These are phyloP conservation scores for Fusarium sp. DNA, from an alignment of 2,329 filamentous ascomycete species.

Conservation along the genomic window DNA sequence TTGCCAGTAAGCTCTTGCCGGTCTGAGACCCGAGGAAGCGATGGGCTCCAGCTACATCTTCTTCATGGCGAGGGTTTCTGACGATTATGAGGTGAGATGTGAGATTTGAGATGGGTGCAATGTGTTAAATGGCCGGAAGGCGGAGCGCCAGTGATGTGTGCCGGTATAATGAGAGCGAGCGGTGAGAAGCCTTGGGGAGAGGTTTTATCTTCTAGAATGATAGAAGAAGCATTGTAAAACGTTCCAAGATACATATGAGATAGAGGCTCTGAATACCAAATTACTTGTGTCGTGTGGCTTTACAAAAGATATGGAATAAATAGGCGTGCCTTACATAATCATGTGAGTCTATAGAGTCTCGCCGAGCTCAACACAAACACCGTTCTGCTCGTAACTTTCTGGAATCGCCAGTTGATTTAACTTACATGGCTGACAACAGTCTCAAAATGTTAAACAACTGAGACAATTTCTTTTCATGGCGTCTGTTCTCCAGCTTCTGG, in stretches of 20 bases:
- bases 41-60: too few species aligned
- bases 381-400: background rate
- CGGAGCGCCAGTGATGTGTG: background rate
- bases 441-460: too few species aligned
- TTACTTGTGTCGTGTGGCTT: rapidly evolving
- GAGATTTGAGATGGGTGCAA: background rate
- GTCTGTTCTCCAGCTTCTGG: background rate
- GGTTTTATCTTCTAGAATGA: background rate
- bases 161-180: too few species aligned
- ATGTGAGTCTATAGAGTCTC: background rate
- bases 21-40: too few species aligned
- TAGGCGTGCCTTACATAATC: background rate
- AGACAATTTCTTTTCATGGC: too few species aligned
- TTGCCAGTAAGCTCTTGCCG: too few species aligned
- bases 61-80: too few species aligned
- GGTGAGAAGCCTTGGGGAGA: rapidly evolving
- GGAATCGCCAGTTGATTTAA: too few species aligned
- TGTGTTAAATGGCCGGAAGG: too few species aligned
- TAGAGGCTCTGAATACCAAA: background rate
- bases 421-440: background rate
- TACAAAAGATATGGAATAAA: background rate
- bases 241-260: rapidly evolving
- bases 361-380: background rate
- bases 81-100: too few species aligned
- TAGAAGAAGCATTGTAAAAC: rapidly evolving